phyloP scores from a whole-genome alignment of 1,139 yeast species.

The Candida neerlandica region DNA sequence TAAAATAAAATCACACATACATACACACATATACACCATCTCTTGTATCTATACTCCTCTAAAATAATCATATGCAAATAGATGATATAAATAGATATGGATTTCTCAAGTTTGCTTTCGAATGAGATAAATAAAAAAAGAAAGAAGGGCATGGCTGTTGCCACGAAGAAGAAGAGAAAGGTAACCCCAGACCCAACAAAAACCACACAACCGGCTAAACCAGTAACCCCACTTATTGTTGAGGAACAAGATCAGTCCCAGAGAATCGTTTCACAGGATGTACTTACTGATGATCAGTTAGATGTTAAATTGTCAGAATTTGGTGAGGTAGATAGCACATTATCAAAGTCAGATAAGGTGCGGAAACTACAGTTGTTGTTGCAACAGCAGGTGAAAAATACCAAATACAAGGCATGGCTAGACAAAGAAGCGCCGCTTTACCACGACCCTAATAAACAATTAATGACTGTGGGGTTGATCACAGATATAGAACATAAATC shows the following conservation, averaged over 20 bases:
- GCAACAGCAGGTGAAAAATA: conserved; percentile 13
- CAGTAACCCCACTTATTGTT: neutral
- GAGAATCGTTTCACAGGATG: conserved; percentile 19
- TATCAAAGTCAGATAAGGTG: conserved; percentile 15
- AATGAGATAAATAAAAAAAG: conserved; percentile 18
- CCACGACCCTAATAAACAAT: conserved; percentile 11
- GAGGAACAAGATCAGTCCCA: neutral
- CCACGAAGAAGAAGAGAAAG: conserved; percentile 16
- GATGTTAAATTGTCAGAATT: conserved; percentile 16
- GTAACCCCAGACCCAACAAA: conserved; percentile 12
- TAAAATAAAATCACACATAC: too few species aligned
- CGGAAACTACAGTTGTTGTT: conserved; percentile 14
- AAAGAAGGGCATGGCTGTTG: conserved; percentile 5
- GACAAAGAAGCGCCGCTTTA: conserved; percentile 14
- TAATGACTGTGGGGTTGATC: conserved; percentile 16
- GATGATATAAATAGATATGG: conserved; percentile 11
- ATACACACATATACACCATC: neutral
- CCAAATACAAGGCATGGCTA: conserved; percentile 18
- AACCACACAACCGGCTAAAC: neutral
- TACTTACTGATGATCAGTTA: conserved; percentile 26
- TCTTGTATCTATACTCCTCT: neutral
- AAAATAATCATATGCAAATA: neutral
- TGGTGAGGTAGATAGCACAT: conserved; percentile 8
- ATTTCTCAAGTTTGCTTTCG: conserved; percentile 19
- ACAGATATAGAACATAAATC: conserved; percentile 13